Base-by-base conservation (phyloP, 2,329 filamentous ascomycete species). In the Malbranchea zuffiana region DNA sequence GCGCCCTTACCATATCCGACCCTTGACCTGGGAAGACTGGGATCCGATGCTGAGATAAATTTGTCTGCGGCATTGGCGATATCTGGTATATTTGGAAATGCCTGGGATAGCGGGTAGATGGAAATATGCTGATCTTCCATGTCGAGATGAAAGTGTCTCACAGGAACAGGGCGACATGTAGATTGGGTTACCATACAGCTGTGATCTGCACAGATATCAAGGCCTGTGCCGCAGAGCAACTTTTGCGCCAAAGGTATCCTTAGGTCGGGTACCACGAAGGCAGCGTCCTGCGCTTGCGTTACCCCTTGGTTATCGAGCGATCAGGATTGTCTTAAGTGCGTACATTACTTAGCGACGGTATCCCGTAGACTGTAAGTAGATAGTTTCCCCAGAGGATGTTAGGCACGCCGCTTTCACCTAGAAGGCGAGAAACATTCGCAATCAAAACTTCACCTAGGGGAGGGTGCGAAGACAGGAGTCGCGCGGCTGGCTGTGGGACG, bases 331-430 rank as follows among this genome's bases (percentile, higher is more conserved):
- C 16, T 8, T n/a, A 8, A 16, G 23, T 20, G 8, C 38, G 17
- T 41, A 41, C 41, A 32, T 21, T 41, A 18, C 7, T 34, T 5
- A 38, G 8, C 3, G 34, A 39, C 2, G 50, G 50, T n/a, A 54
- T 45, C 6, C 52, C 50, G 29, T 53, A 53, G 23, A 52, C 39
- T 18, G 49, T 52, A 26, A 54, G 40, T 29, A 54, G 43, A 41
- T 47, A 53, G 37, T 54, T 52, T n/a, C 49, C 53, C 49, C 47
- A 51, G 3, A 54, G 45, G 24, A 52, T 25, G 41, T 50, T 51
- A 1, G 51, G 47, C 12, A 54, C 37, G 29, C 32, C 32, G 38
- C 23, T 37, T 4, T 16, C 24, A 23, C 41, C 29, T n/a, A 54
- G 45, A 32, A 49, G 42, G 21, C 27, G 37, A 31, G 47, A 48